Percentiles rank a stretch among this genome's conserved stretches.
Evolutionary conservation across 352 stramenopile species (phyloP).

Genomic region (Phytophthora fragariae): DNA sequence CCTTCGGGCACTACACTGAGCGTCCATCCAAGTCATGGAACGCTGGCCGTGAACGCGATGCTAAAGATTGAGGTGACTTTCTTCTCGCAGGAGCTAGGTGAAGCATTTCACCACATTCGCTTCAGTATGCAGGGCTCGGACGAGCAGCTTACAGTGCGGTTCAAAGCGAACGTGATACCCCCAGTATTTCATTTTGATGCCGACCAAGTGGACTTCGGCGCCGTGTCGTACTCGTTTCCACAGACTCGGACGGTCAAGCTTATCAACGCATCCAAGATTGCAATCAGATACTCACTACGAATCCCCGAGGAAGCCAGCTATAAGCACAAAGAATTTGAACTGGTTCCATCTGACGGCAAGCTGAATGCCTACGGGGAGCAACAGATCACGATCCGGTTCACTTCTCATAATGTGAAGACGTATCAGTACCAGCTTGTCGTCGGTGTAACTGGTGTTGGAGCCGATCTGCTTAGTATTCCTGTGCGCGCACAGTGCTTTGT

Average conservation of each 20-base stretch:
- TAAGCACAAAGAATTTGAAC: slow-evolving; percentile 90
- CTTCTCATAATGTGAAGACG: slow-evolving; percentile 86
- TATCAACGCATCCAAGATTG: slow-evolving; percentile 94
- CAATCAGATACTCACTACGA: slow-evolving; percentile 89
- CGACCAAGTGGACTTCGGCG: slow-evolving; percentile 92
- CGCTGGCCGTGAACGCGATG: slow-evolving; percentile 81
- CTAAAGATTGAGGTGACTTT: slow-evolving; percentile 90
- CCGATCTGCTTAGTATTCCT: slow-evolving; percentile 90
- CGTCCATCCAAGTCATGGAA: slow-evolving; percentile 59
- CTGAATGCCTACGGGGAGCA: slow-evolving; percentile 86
- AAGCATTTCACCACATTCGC: slow-evolving; percentile 85
- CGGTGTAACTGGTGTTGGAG: slow-evolving; percentile 91
- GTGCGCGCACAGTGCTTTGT: slow-evolving; percentile 91
- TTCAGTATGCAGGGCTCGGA: slow-evolving; percentile 91
- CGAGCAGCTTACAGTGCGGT: slow-evolving; percentile 78
- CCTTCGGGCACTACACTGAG: slow-evolving; percentile 46
- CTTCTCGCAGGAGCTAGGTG: slow-evolving; percentile 85
- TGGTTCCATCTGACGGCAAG: slow-evolving; percentile 78
- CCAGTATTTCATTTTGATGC: slow-evolving; percentile 94
- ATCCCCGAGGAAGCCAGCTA: slow-evolving; percentile 94
- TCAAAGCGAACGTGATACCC: slow-evolving; percentile 93
- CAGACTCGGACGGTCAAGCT: slow-evolving; percentile 82
- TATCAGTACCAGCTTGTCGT: slow-evolving; percentile 95
- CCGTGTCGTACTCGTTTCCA: slow-evolving; percentile 92
- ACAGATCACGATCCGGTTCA: slow-evolving; percentile 89